phyloP scores from a whole-genome alignment of 495 filamentous ascomycete genomes.

The Penicillium goetzii region DNA sequence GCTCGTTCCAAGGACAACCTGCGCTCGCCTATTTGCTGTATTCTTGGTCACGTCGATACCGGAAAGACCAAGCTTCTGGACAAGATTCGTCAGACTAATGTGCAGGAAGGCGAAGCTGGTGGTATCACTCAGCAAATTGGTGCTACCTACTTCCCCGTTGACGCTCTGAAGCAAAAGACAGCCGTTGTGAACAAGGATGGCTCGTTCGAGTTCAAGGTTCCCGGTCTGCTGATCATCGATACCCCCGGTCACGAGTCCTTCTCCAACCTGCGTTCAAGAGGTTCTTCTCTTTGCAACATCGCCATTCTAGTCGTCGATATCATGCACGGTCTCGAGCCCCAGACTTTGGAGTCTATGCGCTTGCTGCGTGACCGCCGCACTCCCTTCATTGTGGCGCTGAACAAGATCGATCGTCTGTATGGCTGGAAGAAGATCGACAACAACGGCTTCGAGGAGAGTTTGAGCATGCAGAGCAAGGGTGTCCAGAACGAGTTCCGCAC shows the following conservation, averaged over 20 bases:
- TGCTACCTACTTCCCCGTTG: slow-evolving; percentile 98
- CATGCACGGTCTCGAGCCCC: slow-evolving; percentile 98
- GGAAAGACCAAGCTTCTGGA: slow-evolving; percentile 99
- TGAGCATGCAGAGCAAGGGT: slow-evolving; percentile 87
- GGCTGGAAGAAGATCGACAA: slow-evolving; percentile 97
- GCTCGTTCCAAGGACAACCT: slow-evolving; percentile 93
- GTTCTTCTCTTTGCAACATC: slow-evolving; percentile 98
- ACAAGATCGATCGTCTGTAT: slow-evolving; percentile 99
- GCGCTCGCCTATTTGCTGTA: slow-evolving; percentile 98
- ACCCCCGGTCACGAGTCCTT: slow-evolving; percentile 99
- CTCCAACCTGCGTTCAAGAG: slow-evolving; percentile 93
- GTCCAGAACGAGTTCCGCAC: slow-evolving; percentile 95
- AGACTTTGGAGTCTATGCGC: slow-evolving; percentile 96
- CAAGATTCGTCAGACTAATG: slow-evolving; percentile 98
- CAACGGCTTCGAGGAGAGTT: slow-evolving; percentile 94
- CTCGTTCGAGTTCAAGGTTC: slow-evolving; percentile 95
- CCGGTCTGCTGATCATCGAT: slow-evolving; percentile 96
- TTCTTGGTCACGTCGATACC: slow-evolving; percentile 99
- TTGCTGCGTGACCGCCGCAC: slow-evolving; percentile 92
- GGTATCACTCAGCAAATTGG: slow-evolving; percentile 99
- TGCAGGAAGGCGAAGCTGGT: slow-evolving; percentile 98
- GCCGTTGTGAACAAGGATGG: slow-evolving; percentile 88
- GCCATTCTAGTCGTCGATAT: slow-evolving; percentile 99
- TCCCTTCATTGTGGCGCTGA: slow-evolving; percentile 97
- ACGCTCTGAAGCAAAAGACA: slow-evolving; percentile 89